phyloP scores from a whole-genome alignment of 31 red algal genomes.

The Odonthalia washingtoniensis region DNA sequence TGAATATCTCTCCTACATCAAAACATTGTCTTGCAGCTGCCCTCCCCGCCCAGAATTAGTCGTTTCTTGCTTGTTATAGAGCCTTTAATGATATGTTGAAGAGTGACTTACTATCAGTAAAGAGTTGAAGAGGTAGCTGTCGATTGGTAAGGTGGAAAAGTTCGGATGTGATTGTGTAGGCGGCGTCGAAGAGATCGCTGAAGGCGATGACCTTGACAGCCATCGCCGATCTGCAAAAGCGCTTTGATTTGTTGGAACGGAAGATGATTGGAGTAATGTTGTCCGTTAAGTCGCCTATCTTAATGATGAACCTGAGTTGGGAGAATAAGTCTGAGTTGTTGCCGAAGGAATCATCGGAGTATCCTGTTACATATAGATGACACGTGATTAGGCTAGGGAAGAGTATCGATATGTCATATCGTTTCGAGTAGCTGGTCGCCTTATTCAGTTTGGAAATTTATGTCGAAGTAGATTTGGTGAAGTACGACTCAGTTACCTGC shows the following conservation, averaged over 20 bases:
- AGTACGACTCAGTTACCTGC: slow-evolving; percentile 34
- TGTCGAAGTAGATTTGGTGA: too few species aligned
- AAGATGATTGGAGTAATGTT: not conserved
- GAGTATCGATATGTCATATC: too few species aligned
- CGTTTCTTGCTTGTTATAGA: slow-evolving; percentile 1
- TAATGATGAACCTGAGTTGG: slow-evolving; percentile 26
- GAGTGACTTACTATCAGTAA: slow-evolving; percentile 25
- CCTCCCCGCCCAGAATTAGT: slow-evolving; percentile 36
- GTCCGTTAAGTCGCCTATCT: not conserved
- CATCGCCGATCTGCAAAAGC: not conserved
- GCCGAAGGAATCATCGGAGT: slow-evolving; percentile 46
- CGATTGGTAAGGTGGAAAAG: not conserved
- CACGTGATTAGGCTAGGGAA: too few species aligned
- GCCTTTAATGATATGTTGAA: slow-evolving; percentile 44
- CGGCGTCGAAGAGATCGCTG: slow-evolving; percentile 40
- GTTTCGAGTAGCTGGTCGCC: too few species aligned
- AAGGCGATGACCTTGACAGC: slow-evolving; percentile 43
- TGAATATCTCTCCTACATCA: slow-evolving; percentile 13
- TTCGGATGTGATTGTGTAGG: not conserved
- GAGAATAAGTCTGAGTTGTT: slow-evolving; percentile 39
- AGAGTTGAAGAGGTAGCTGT: not conserved
- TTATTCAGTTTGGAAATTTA: too few species aligned
- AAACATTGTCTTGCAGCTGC: slow-evolving; percentile 31
- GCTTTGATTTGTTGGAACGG: not conserved
- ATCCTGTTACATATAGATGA: too few species aligned